Evolutionary conservation across 139 green algal genomes (phyloP), one percentile per base, ranked within the genome.

Genomic region (Limnomonas spitsbergensis): DNA sequence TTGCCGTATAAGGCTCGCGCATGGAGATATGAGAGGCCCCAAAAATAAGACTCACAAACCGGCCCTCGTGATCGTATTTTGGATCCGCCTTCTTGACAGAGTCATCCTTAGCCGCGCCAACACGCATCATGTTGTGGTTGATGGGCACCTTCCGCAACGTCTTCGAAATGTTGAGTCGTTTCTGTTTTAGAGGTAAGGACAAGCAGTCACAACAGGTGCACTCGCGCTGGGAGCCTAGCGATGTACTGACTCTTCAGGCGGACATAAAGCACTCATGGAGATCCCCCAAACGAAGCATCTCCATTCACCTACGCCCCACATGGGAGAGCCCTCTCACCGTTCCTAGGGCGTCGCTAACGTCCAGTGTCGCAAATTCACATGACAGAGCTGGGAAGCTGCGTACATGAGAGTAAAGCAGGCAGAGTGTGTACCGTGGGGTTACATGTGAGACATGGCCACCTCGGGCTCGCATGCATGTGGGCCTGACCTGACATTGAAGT

Each of bases 291-390:
- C n/a, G n/a, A n/a, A n/a, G n/a, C n/a, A n/a, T n/a, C n/a, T n/a
- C n/a, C n/a, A n/a, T n/a, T n/a, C n/a, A n/a, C n/a, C n/a, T n/a
- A n/a, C n/a, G n/a, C n/a, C n/a, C n/a, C n/a, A n/a, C n/a, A n/a
- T n/a, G n/a, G n/a, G n/a, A n/a, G 20, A 61, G 14, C 20, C 14
- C 38, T 20, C 90, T 83, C 39, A 96, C 92, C 86, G 93, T 94
- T 24, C 95, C 95, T 3, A 99, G 78, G 0, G 93, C 85, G 76
- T 99, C 95, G 71, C 89, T 95, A 42, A 99, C 92, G 78, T 99
- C 95, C 29, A 98, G 84, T 0, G 94, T 96, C 2, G 94, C 94
- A 88, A 98, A 99, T 80, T 99, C 95, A 81, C 95, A 99, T 0
- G 94, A 97, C 35, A 99, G 78, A 2, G 87, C 84, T 0, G 95